Percentiles rank a stretch among this genome's conserved stretches.
Conservation (phyloP, 2,329 filamentous ascomycete species). For the Fusarium anguioides region DNA sequence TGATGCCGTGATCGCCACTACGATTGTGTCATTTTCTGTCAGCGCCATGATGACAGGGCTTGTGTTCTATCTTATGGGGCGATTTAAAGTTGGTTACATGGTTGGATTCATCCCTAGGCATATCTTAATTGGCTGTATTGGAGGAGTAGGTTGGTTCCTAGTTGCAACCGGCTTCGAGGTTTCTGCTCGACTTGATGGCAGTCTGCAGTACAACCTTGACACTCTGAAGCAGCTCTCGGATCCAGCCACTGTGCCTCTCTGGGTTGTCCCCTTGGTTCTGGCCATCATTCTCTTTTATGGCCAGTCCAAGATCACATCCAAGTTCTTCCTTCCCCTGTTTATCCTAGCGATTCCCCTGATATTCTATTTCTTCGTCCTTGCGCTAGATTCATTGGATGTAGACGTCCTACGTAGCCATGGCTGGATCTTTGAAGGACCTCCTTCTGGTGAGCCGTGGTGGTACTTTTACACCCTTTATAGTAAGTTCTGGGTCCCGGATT, state of each 20-base stretch:
- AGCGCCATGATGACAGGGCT: constrained; percentile 91
- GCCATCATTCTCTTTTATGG: constrained; percentile 80
- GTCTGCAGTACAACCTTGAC: constrained; percentile 80
- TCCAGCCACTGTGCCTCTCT: constrained; percentile 80
- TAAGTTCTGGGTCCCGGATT: constrained; percentile 57
- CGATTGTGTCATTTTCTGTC: constrained; percentile 88
- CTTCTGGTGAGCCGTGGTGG: constrained; percentile 91
- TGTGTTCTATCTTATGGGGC: constrained; percentile 92
- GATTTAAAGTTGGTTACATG: constrained; percentile 87
- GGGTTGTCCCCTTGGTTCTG: constrained; percentile 82
- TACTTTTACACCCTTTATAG: constrained; percentile 97
- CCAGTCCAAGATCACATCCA: constrained; percentile 80
- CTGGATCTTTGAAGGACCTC: constrained; percentile 92
- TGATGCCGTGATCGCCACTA: constrained; percentile 90
- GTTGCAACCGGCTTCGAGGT: constrained; percentile 93
- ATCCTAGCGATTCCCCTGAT: constrained; percentile 81
- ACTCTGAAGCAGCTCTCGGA: constrained; percentile 81
- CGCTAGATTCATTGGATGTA: constrained; percentile 74
- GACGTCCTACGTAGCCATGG: constrained; percentile 75
- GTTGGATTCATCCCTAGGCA: constrained; percentile 97
- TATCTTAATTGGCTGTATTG: constrained; percentile 96
- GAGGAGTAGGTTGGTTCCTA: constrained; percentile 95
- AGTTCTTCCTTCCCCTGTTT: constrained; percentile 87
- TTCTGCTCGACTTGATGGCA: constrained; percentile 87
- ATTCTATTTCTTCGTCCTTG: constrained; percentile 82